Evolutionary conservation across 305 asterid genomes (phyloP).

Genomic region (Andrographis paniculata): DNA sequence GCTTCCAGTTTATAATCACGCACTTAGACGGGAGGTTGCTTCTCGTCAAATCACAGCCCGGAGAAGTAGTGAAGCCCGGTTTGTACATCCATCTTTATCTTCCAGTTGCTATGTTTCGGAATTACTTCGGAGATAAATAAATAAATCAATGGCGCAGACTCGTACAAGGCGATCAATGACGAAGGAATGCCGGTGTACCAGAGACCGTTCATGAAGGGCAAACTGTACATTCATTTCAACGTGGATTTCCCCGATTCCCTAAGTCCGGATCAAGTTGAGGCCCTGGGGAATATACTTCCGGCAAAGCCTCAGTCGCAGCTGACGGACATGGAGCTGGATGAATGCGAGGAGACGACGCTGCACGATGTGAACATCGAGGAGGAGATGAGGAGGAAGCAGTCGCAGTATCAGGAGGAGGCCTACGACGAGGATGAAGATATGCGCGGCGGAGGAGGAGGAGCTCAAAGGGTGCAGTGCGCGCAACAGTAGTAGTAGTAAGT

Average conservation of each 20-base stretch:
- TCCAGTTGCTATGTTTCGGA: too few species aligned
- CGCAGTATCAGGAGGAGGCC: conserved; percentile 69
- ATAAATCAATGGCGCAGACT: too few species aligned
- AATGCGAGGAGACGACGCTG: conserved; percentile 64
- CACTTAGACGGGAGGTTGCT: conserved; percentile 65
- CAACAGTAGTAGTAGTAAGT: conserved; percentile 9
- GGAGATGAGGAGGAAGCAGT: conserved; percentile 85
- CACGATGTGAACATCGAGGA: conserved; percentile 68
- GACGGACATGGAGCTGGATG: conserved; percentile 60
- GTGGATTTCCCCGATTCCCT: conserved; percentile 69
- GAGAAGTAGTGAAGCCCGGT: conserved; percentile 65
- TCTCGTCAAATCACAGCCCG: conserved; percentile 53
- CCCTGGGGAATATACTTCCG: conserved; percentile 60
- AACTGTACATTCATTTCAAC: conserved; percentile 45
- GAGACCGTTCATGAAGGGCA: conserved; percentile 57
- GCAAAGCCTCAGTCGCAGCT: conserved; percentile 36
- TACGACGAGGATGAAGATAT: conserved; percentile 84
- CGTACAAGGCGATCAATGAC: conserved; percentile 30
- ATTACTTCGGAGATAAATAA: too few species aligned
- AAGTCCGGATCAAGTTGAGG: conserved; percentile 58
- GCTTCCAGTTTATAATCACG: conserved; percentile 47
- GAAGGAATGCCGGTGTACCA: conserved; percentile 65
- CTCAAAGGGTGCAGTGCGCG: conserved; percentile 18
- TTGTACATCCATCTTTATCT: background rate
- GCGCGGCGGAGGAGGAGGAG: conserved; percentile 89